Evolutionary conservation across 75 land plant genomes (phyloP), one percentile per base, ranked within the genome.

Genomic region (Sequoia sempervirens): DNA sequence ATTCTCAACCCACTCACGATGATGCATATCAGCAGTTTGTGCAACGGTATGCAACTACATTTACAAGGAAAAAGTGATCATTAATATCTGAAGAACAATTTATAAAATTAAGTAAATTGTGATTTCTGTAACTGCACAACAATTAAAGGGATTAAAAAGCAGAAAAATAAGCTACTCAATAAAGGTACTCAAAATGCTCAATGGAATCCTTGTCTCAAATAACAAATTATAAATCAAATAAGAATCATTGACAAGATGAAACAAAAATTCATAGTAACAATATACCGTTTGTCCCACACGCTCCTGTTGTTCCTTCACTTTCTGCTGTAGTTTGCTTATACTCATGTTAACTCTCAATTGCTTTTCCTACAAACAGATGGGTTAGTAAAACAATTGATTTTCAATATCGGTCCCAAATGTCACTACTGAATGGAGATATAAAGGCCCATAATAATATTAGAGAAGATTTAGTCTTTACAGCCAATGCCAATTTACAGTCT

Each of bases 1-100:
- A 89, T 94, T 97, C 79, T 96, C 98, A 56, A 97, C 96, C 99
- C 98, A 97, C 75, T 88, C 93, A 84, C 88, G 91, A 58, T 91
- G 99, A 84, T 90, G 97, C 93, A 94, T 86, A 30, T 90, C 90
- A 56, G 98, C 98, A n/a, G 91, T 90, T 83, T 89, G 91, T 80
- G 97, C 97, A 61, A 92, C 98, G 30, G 94, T 92, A 34, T 91
- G 90, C 47, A 95, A 83, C 98, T 95, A 93, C 82, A 89, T 1
- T 85, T 68, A 50, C 45, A 84, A 12, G 34, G 11, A n/a, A 37
- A 2, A 75, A 37, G 36, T 20, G 45, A 38, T 75, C 46, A 75
- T 37, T 15, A 37, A 75, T 40, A 38, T 75, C 18, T 18, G n/a
- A 75, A 40, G 9, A 75, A 15, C 37, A 34, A 14, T 34, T 37